These are phyloP conservation scores for Rosa multiflora DNA, from an alignment of 306 rosid species.

Conservation along the genomic window DNA sequence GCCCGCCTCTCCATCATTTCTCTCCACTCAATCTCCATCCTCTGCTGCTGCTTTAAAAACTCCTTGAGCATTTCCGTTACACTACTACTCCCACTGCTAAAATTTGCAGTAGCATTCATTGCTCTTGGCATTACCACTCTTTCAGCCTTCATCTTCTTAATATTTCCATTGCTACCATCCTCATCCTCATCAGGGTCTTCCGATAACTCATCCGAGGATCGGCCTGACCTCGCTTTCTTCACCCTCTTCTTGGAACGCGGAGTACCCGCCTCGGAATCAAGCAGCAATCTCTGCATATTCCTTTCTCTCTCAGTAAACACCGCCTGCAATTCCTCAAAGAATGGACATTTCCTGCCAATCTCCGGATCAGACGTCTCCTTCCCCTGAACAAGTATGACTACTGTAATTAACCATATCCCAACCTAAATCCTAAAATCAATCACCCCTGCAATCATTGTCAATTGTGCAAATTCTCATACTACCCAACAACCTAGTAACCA, in stretches of 20 bases:
- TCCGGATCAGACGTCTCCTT: conserved; percentile 84
- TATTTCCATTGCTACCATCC: conserved; percentile 52
- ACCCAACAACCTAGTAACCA: background rate
- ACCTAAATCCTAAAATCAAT: background rate
- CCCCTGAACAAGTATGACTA: conserved; percentile 48
- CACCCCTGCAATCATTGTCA: background rate
- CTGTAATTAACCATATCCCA: background rate
- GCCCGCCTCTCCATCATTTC: conserved; percentile 69
- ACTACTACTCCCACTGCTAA: conserved; percentile 18
- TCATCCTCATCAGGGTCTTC: conserved; percentile 50
- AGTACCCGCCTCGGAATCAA: conserved; percentile 64
- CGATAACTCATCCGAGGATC: conserved; percentile 64
- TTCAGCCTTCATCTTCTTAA: conserved; percentile 56
- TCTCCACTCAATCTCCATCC: conserved; percentile 89
- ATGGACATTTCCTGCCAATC: conserved; percentile 68
- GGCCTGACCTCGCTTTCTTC: conserved; percentile 46
- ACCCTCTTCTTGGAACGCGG: conserved; percentile 47
- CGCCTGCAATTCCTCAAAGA: conserved; percentile 80
- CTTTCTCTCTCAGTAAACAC: conserved; percentile 69
- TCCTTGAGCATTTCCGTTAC: conserved; percentile 65
- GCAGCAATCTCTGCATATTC: conserved; percentile 63
- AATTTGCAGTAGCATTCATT: conserved; percentile 22
- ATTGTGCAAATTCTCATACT: background rate
- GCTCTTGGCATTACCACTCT: conserved; percentile 30
- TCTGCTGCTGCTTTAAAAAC: conserved; percentile 66